Conservation (phyloP, 2,329 filamentous ascomycete species). For the Teratosphaeria pseudoeucalypti region DNA sequence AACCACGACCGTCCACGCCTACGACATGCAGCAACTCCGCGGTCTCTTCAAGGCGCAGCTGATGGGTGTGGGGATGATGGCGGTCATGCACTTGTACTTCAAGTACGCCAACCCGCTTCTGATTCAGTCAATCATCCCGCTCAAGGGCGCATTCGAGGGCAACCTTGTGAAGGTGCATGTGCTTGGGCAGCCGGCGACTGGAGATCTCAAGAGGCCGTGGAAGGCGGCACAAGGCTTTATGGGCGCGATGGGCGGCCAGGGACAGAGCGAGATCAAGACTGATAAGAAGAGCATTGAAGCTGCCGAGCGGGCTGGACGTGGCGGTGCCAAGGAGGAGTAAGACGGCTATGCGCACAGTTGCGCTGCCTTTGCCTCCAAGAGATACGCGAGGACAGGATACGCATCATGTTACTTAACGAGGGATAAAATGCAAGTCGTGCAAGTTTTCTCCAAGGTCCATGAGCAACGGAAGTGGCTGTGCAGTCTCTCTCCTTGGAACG, state of each 20-base stretch:
- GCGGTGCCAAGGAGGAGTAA: constrained; percentile 45
- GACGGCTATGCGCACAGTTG: neutral
- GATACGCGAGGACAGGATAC: neutral
- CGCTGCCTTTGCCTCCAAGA: neutral
- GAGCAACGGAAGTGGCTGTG: too few relatives aligned
- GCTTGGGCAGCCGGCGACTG: constrained; percentile 72
- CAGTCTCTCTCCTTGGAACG: too few relatives aligned
- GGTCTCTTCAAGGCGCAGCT: constrained; percentile 78
- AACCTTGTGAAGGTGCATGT: constrained; percentile 96
- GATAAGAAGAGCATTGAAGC: constrained; percentile 55
- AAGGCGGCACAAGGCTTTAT: constrained; percentile 78
- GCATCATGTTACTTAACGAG: too few relatives aligned
- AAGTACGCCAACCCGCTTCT: constrained; percentile 99
- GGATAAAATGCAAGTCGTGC: too few relatives aligned
- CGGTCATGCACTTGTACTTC: constrained; percentile 96
- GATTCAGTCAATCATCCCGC: constrained; percentile 95
- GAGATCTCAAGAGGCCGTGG: constrained; percentile 92
- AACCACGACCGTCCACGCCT: constrained; percentile 91
- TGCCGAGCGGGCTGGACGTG: constrained; percentile 40
- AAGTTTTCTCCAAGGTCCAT: too few relatives aligned
- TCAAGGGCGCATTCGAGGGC: constrained; percentile 90
- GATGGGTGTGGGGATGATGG: constrained; percentile 98
- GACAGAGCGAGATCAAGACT: constrained; percentile 66
- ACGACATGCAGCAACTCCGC: constrained; percentile 80
- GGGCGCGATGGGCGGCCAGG: constrained; percentile 51